Evolutionary conservation across 306 rosid genomes (phyloP).

Genomic region (Cicer pinnatifidum): DNA sequence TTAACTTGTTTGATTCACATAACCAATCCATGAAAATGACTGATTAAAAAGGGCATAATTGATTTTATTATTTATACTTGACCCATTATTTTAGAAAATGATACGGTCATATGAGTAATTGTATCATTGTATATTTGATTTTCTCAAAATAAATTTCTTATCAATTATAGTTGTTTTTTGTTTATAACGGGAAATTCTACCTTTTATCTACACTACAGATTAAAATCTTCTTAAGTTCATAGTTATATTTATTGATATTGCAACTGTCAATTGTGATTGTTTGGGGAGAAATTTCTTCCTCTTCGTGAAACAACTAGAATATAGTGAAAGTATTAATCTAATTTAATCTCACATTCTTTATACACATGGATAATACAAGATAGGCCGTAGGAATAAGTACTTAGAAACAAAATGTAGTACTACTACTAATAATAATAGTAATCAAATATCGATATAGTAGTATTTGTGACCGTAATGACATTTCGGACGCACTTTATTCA

Average conservation of each 20-base stretch:
- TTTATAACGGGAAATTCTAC: not conserved
- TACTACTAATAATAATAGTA: not conserved
- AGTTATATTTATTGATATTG: not conserved
- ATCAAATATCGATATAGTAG: not conserved
- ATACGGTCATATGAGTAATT: too few relatives aligned
- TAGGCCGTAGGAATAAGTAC: not conserved
- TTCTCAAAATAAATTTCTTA: not conserved
- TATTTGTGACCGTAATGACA: constrained; percentile 35
- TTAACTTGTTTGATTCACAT: not conserved
- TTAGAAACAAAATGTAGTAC: not conserved
- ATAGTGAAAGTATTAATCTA: not conserved
- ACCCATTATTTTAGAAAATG: too few relatives aligned
- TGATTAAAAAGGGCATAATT: too few relatives aligned
- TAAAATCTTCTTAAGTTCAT: not conserved
- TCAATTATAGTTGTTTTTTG: not conserved
- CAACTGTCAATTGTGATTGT: not conserved
- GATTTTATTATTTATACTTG: too few relatives aligned
- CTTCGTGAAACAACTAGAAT: not conserved
- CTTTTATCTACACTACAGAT: not conserved
- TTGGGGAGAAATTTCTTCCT: not conserved
- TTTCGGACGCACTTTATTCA: constrained; percentile 12
- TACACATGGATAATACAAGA: not conserved
- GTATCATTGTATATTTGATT: not conserved
- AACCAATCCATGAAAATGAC: not conserved
- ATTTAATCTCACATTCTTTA: not conserved